These are phyloP conservation scores for Wickerhamiella brachini DNA, from an alignment of 805 yeast species.

Conservation along the genomic window DNA sequence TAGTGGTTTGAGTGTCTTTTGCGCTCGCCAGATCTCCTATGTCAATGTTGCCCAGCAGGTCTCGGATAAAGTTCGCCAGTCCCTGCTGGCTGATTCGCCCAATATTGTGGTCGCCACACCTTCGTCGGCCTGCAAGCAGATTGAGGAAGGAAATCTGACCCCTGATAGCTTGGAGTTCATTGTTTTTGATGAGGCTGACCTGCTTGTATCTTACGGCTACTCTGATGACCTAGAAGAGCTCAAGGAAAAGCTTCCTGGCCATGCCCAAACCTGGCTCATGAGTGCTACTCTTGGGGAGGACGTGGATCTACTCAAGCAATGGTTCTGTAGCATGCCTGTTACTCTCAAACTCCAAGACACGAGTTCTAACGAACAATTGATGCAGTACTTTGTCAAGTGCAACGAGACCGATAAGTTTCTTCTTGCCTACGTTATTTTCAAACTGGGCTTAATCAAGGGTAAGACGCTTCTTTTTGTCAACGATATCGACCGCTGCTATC, in stretches of 20 bases:
- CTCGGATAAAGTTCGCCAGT: slow-evolving; percentile 54
- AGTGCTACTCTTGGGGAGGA: slow-evolving; percentile 91
- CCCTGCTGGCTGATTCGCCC: slow-evolving; percentile 61
- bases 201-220: slow-evolving; percentile 80
- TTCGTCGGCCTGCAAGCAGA: slow-evolving; percentile 45
- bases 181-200: slow-evolving; percentile 91
- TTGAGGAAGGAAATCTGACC: slow-evolving; percentile 33
- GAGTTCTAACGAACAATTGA: slow-evolving; percentile 37
- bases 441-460: slow-evolving; percentile 76
- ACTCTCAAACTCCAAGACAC: slow-evolving; percentile 67
- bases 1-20: slow-evolving; percentile 52
- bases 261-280: slow-evolving; percentile 80
- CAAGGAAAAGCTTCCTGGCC: slow-evolving; percentile 45
- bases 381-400: slow-evolving; percentile 78
- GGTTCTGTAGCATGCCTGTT: slow-evolving; percentile 74
- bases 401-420: slow-evolving; percentile 85
- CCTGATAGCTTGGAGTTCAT: slow-evolving; percentile 48
- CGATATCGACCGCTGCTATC: slow-evolving; percentile 87
- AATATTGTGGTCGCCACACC: slow-evolving; percentile 83
- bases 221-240: slow-evolving; percentile 66
- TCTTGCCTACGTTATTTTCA: slow-evolving; percentile 81
- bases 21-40: slow-evolving; percentile 49
- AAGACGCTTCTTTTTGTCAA: slow-evolving; percentile 85
- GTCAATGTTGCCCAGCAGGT: slow-evolving; percentile 52
- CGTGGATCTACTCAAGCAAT: slow-evolving; percentile 55